phyloP scores from a whole-genome alignment of 805 yeast species.

The Yarrowia sp. region DNA sequence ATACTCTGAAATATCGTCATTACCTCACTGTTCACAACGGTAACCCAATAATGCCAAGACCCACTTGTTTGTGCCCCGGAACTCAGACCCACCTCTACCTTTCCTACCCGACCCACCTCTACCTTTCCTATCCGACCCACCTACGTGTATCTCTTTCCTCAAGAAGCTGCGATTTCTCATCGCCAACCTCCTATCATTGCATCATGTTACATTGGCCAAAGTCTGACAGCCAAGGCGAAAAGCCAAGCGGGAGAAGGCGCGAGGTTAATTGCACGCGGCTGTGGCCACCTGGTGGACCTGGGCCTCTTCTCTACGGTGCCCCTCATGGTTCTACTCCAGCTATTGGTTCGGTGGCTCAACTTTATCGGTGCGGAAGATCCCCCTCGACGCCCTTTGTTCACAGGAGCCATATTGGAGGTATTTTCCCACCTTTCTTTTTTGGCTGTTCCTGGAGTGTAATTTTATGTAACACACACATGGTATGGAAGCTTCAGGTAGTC shows the following conservation, averaged over 20 bases:
- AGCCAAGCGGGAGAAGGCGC: slow-evolving; percentile 7
- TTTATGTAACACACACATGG: slow-evolving; percentile 22
- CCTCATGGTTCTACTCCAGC: no score
- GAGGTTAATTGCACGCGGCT: slow-evolving; percentile 20
- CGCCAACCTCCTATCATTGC: background rate
- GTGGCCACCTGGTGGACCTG: background rate
- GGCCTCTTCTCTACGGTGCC: background rate
- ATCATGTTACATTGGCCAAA: slow-evolving; percentile 22
- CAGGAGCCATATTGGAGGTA: background rate
- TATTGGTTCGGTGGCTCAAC: background rate
- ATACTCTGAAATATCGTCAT: no score
- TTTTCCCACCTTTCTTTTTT: slow-evolving; percentile 12
- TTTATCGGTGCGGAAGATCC: background rate
- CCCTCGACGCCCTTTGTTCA: background rate
- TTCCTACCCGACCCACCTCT: no score
- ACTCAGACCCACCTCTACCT: slow-evolving; percentile 1
- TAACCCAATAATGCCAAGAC: slow-evolving; percentile 10
- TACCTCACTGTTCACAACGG: no score
- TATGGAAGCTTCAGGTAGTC: slow-evolving; percentile 7
- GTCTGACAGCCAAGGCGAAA: background rate
- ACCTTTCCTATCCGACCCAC: no score
- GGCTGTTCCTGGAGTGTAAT: slow-evolving; percentile 34
- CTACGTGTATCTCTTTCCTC: no score
- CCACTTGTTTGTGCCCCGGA: slow-evolving; percentile 19
- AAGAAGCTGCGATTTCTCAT: background rate